A percentile compares a stretch with the other conserved stretches of the same genome.
Evolutionary conservation across 768 basidiomycete genomes (phyloP).

Genomic region (Termitomyces sp.): DNA sequence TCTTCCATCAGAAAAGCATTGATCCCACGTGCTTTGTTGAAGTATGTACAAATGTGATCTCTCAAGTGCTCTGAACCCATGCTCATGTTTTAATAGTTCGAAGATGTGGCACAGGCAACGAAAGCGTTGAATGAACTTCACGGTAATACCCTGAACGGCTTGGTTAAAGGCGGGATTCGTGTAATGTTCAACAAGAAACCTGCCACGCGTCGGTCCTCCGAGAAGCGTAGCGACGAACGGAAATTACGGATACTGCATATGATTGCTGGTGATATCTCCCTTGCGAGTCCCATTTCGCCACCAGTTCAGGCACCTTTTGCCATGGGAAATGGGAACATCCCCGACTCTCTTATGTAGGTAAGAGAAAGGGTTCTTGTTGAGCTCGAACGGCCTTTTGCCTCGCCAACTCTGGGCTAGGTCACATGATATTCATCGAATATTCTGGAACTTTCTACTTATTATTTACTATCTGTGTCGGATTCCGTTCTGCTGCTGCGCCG

Average conservation of each 20-base stretch:
- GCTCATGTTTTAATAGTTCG: slow-evolving; percentile 57
- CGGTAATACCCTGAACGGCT: slow-evolving; percentile 82
- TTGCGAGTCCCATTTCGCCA: slow-evolving; percentile 20
- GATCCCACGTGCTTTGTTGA: no score
- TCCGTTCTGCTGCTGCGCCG: no score
- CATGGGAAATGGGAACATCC: slow-evolving; percentile 36
- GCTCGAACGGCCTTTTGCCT: no score
- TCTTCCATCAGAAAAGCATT: no score
- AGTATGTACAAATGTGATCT: no score
- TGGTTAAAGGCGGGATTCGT: slow-evolving; percentile 93
- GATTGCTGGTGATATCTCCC: slow-evolving; percentile 19
- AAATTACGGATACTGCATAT: slow-evolving; percentile 17
- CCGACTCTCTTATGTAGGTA: no score
- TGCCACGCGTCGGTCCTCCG: slow-evolving; percentile 72
- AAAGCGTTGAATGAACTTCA: slow-evolving; percentile 85
- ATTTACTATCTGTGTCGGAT: no score
- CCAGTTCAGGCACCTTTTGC: slow-evolving; percentile 19
- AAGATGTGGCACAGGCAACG: slow-evolving; percentile 81
- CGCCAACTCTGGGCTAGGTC: no score
- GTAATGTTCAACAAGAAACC: slow-evolving; percentile 98
- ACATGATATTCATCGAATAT: no score
- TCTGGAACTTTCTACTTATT: no score
- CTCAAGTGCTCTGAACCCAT: slow-evolving; percentile 3
- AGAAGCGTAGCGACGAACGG: slow-evolving; percentile 46
- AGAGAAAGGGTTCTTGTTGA: no score